Base-by-base conservation (phyloP, 331 rosid species). In the Malus hybrid region DNA sequence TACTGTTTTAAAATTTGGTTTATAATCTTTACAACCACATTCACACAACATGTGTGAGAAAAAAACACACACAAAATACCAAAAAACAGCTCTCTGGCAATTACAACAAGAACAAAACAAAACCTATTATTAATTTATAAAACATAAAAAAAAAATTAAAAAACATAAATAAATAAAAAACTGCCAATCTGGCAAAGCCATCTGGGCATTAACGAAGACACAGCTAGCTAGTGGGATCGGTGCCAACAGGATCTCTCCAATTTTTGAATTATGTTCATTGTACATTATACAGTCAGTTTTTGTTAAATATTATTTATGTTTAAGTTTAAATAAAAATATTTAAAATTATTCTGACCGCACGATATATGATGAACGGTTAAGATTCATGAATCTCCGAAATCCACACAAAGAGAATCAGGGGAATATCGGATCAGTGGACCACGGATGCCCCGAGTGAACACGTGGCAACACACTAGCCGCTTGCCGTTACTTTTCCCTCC, bases 381-480 rank as follows among this genome's bases (percentile, higher is more conserved):
- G 24, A 24, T 24, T 24, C 1, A 24, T 24, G 24, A 24, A 24
- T 24, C 24, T 24, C 0, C 1, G 0, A 33, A 5, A 1, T 33
- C 7, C 36, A 0, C 7, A 6, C 0, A 33, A 5, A 33, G 7
- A 6, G 7, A 33, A 33, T 6, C 2, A 5, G 7, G 34, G 0
- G 36, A 33, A 33, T 1, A 33, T 33, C 7, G 12, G 56, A 75
- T 15, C 29, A 27, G 60, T 15, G 70, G 27, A 22, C 73, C 78
- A 73, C 29, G 9, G 46, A 11, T 48, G 3, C 85, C 90, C 88
- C 73, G 54, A 15, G 46, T 6, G 59, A 33, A 85, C 96, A 85
- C 93, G 93, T 85, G 90, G 83, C 83, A 11, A 1, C 0, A 6
- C 7, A 36, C 22, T 1, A 1, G 44, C 19, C 15, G 55, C 3